phyloP scores from a whole-genome alignment of 371 early-diverging fungal genomes.

The Sporodiniella umbellata region DNA sequence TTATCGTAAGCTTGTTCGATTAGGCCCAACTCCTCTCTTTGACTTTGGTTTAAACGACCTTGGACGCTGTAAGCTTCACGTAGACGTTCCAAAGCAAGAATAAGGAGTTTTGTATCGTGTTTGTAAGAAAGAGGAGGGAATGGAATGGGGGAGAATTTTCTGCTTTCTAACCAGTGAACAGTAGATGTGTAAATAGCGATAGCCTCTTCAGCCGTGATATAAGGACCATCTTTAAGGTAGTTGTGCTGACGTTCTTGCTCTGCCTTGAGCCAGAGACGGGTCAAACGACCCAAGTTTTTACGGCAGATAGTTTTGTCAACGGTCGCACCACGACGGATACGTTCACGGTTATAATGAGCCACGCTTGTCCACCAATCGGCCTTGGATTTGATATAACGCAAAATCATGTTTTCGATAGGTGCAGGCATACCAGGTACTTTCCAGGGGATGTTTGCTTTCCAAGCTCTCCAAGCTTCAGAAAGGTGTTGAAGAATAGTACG shows the following conservation, averaged over 20 bases:
- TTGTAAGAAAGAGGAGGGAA: conserved; percentile 99
- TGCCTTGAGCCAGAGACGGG: conserved; percentile 98
- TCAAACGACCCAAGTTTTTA: conserved; percentile 97
- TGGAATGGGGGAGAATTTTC: conserved; percentile 96
- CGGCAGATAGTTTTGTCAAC: conserved; percentile 98
- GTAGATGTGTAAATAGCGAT: conserved; percentile 97
- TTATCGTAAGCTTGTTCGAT: conserved; percentile 98
- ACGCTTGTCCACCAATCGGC: conserved; percentile 99
- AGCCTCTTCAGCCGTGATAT: conserved; percentile 95
- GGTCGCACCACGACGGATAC: conserved; percentile 98
- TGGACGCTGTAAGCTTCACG: conserved; percentile 96
- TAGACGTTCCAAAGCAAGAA: conserved; percentile 92
- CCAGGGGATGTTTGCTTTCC: conserved; percentile 99
- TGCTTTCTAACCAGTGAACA: conserved; percentile 98
- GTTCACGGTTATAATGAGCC: conserved; percentile 97
- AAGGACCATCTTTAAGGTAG: conserved; percentile 98
- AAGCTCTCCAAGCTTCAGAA: conserved; percentile 97
- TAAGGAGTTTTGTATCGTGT: conserved; percentile 96
- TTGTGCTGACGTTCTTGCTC: conserved; percentile 99
- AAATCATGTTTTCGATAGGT: conserved; percentile 98
- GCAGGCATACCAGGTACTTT: conserved; percentile 96
- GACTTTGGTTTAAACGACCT: conserved; percentile 93
- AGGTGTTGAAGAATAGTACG: conserved; percentile 96
- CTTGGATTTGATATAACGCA: conserved; percentile 97
- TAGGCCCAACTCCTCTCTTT: conserved; percentile 96